Conservation (phyloP, 352 stramenopile genomes). For the Globisporangium perplexum region DNA sequence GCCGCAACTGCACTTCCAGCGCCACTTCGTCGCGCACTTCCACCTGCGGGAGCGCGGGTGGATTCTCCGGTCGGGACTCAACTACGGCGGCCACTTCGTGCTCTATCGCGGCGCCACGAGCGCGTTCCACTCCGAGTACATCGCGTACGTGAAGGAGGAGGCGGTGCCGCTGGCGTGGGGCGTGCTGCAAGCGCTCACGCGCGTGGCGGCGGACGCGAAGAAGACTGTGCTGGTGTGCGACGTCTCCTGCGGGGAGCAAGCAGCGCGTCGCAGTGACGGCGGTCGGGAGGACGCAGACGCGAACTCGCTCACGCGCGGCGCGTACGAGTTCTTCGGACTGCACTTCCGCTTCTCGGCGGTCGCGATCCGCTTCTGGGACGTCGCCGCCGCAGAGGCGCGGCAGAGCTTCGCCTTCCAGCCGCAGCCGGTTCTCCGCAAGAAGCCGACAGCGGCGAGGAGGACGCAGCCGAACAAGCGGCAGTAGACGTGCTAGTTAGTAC, state of each 20-base stretch:
- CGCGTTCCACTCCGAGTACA: constrained; percentile 68
- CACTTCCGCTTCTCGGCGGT: constrained; percentile 30
- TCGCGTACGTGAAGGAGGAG: constrained; percentile 44
- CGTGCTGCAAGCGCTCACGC: constrained; percentile 59
- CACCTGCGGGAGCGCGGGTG: constrained; percentile 57
- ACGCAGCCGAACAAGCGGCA: neutral
- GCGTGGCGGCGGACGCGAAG: constrained; percentile 69
- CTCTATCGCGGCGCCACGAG: constrained; percentile 53
- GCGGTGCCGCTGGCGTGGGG: constrained; percentile 27
- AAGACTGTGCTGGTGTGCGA: constrained; percentile 69
- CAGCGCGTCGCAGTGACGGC: no score
- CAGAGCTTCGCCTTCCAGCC: constrained; percentile 26
- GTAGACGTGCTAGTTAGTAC: no score
- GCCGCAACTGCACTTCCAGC: constrained; percentile 21
- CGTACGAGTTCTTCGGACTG: constrained; percentile 30
- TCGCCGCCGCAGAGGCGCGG: constrained; percentile 15
- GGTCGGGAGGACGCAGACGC: neutral
- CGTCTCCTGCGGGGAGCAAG: constrained; percentile 13
- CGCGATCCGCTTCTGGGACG: constrained; percentile 59
- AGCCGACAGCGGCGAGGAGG: neutral
- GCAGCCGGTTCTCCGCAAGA: constrained; percentile 34
- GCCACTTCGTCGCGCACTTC: constrained; percentile 38
- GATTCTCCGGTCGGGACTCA: constrained; percentile 49
- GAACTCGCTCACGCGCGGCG: constrained; percentile 17
- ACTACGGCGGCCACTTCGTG: constrained; percentile 67